A percentile compares a stretch with the other conserved stretches of the same genome.
These are phyloP conservation scores for Strobilomyces confusus DNA, from an alignment of 768 basidiomycete genomes.

Conservation along the genomic window DNA sequence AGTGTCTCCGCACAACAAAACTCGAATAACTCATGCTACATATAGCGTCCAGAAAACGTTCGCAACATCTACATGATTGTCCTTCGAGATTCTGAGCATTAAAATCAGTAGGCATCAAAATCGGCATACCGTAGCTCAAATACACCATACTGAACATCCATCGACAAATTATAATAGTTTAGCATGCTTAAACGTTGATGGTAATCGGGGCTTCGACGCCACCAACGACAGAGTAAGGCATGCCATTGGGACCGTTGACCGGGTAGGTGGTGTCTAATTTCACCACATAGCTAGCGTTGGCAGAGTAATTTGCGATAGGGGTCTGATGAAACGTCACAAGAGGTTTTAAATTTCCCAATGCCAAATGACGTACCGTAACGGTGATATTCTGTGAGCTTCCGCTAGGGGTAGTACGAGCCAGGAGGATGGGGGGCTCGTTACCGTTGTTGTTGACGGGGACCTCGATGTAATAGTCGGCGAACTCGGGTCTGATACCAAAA, in stretches of 20 bases:
- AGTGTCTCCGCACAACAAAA: no score
- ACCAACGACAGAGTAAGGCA: slow-evolving; percentile 22
- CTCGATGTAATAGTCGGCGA: slow-evolving; percentile 32
- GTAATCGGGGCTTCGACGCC: slow-evolving; percentile 13
- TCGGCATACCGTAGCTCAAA: no score
- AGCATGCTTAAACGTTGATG: slow-evolving; percentile 10
- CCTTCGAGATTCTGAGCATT: not conserved
- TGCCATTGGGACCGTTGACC: slow-evolving; percentile 17
- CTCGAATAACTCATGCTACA: no score
- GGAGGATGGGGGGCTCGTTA: slow-evolving; percentile 28
- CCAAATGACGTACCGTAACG: slow-evolving; percentile 9
- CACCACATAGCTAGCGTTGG: slow-evolving; percentile 21
- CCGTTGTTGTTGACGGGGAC: slow-evolving; percentile 31
- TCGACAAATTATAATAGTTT: no score
- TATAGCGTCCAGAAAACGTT: no score
- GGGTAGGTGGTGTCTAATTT: slow-evolving; percentile 23
- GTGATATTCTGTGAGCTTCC: slow-evolving; percentile 14
- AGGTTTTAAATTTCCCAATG: no score
- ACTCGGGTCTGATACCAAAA: slow-evolving; percentile 19
- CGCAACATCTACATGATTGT: not conserved
- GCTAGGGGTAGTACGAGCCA: slow-evolving; percentile 20
- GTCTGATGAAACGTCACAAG: slow-evolving; percentile 18
- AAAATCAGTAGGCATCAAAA: not conserved
- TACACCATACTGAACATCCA: not conserved
- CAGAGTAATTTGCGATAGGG: slow-evolving; percentile 22